Base-by-base conservation (phyloP, 1,284 basidiomycete genomes). In the Irpex sp. region DNA sequence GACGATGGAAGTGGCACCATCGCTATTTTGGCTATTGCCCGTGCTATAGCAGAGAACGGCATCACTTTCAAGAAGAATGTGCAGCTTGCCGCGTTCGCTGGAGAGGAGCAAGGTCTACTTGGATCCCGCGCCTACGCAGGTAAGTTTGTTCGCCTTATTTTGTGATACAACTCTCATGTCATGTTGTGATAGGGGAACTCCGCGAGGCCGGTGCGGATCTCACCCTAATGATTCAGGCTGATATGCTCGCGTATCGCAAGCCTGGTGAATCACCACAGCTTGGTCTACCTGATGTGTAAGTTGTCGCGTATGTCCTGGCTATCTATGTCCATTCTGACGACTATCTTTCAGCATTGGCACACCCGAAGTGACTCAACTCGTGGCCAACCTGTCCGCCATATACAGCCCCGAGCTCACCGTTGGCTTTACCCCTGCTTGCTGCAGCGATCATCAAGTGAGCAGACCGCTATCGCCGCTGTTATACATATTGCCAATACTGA, bases 371-470 rank as follows among this genome's bases (percentile, higher is more conserved):
- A 80, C 87, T 0, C 82, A 90, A 65, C 81, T 95, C 35, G 83
- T 95, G 3, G 79, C 84, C 15, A 92, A 91, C 69, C 72, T 94
- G 3, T 89, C 92, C 11, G 76, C 76, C 1, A 80, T 92, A 56
- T 95, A 95, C 74, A 89, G 89, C 64, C 93, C 93, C 19, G 92
- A 95, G 72, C 80, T 95, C 15, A 82, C 79, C 4, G 86, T 95
- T 37, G 94, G 93, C n/a, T 82, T 80, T 63, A 91, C 93, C 0
- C 68, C 83, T 1, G 85, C 85, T 35, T 95, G 94, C 76, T 96
- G 94, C 77, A 93, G 92, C 67, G 94, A 95, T 70, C 93, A 95
- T 73, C 88, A 89, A 79, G 87, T 83, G 68, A 58, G 70, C 67
- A 37, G 8, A 1, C 39, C 39, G 39, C 15, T 43, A 43, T 13